Evolutionary conservation across 2,329 filamentous ascomycete species (phyloP).

Genomic region (Colletotrichum godetiae): DNA sequence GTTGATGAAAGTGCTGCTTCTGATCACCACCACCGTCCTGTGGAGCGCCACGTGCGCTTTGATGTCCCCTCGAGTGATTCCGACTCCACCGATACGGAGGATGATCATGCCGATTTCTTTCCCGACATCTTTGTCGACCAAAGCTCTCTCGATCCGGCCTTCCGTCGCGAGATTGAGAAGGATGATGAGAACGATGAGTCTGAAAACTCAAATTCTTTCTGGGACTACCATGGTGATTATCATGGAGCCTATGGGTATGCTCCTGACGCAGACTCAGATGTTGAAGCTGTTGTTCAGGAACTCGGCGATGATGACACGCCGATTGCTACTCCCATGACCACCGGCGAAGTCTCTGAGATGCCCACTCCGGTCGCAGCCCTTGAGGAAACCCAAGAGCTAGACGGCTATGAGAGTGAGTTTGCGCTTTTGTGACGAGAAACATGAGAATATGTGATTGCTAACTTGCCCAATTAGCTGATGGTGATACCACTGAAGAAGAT

Average conservation of each 20-base stretch:
- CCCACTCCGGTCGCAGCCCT: conserved; percentile 45
- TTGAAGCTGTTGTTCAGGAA: conserved; percentile 52
- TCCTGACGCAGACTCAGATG: conserved; percentile 52
- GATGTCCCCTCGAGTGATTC: conserved; percentile 75
- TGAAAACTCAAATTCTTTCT: conserved; percentile 69
- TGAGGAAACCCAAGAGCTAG: conserved; percentile 57
- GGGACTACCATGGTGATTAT: conserved; percentile 69
- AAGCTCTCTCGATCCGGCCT: conserved; percentile 76
- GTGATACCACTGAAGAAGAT: conserved; percentile 72
- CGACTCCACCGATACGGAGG: conserved; percentile 72
- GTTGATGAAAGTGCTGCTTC: conserved; percentile 56
- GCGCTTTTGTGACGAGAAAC: conserved; percentile 12
- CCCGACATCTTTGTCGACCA: conserved; percentile 84
- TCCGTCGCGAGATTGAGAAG: conserved; percentile 79
- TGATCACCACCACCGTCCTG: conserved; percentile 50
- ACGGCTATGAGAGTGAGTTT: conserved; percentile 71
- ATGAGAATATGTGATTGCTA: conserved; percentile 25
- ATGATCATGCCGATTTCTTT: conserved; percentile 74
- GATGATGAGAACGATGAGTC: conserved; percentile 67
- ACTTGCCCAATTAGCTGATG: conserved; percentile 58
- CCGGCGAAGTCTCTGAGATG: conserved; percentile 37
- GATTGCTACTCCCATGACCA: conserved; percentile 52
- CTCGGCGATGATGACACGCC: conserved; percentile 55
- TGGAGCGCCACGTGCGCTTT: conserved; percentile 79
- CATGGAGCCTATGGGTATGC: conserved; percentile 57